Evolutionary conservation across 257 asterid species (phyloP).

Genomic region (Gentiana straminea): DNA sequence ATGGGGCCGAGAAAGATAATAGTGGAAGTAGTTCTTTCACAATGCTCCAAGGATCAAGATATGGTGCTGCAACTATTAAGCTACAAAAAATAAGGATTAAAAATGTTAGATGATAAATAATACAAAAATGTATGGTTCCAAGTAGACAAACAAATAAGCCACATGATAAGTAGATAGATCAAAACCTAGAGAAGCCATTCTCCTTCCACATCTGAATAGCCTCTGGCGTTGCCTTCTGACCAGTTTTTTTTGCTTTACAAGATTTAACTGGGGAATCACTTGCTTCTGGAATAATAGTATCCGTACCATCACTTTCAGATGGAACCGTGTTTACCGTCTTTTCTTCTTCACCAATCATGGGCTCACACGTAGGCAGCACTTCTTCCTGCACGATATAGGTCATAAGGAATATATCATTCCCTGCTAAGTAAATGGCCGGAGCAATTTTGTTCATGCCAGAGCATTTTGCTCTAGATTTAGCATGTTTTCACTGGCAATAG

Average conservation of each 20-base stretch:
- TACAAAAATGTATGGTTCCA: background rate
- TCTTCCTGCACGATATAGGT: conserved; percentile 32
- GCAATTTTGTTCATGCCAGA: no score
- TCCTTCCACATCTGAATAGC: conserved; percentile 61
- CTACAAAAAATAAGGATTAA: conserved; percentile 21
- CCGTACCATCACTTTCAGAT: conserved; percentile 22
- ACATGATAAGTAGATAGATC: conserved; percentile 2
- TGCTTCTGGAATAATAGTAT: conserved; percentile 17
- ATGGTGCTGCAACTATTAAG: conserved; percentile 86
- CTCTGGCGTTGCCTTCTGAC: conserved; percentile 60
- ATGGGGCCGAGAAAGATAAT: conserved; percentile 84
- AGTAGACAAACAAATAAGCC: background rate
- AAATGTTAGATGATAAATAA: conserved; percentile 6
- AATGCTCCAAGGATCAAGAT: conserved; percentile 65
- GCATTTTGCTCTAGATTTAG: no score
- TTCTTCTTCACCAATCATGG: conserved; percentile 21
- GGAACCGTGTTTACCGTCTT: conserved; percentile 1
- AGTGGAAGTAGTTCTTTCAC: conserved; percentile 73
- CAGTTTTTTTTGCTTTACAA: conserved; percentile 43
- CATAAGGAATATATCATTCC: no score
- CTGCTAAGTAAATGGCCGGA: no score
- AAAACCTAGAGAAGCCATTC: conserved; percentile 86
- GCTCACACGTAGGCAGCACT: conserved; percentile 15
- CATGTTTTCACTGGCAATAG: no score
- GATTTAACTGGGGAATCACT: conserved; percentile 30